These are phyloP conservation scores for Magnusiomyces tetraspermus DNA, from an alignment of 1,139 yeast species.

Conservation along the genomic window DNA sequence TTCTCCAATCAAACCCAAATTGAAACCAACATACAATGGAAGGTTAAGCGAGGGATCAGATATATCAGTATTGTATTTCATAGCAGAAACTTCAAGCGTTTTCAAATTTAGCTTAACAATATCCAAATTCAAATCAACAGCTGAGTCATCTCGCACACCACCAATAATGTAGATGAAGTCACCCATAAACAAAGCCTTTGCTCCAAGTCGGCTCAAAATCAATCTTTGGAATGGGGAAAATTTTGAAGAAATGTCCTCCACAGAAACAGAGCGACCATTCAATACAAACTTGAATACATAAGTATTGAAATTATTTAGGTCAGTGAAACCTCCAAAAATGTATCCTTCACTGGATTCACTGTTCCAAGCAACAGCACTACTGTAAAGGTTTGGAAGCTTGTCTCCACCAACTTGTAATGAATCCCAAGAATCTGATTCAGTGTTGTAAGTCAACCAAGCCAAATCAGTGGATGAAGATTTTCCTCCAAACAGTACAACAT, in stretches of 20 bases:
- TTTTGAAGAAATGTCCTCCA: conserved; percentile 14
- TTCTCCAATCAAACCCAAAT: conserved; percentile 26
- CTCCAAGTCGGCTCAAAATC: conserved; percentile 18
- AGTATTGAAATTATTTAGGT: conserved; percentile 32
- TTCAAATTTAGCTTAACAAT: conserved; percentile 34
- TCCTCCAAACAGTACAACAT: conserved; percentile 51
- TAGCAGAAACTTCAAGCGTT: conserved; percentile 3
- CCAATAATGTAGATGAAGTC: conserved; percentile 43
- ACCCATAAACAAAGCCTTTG: conserved; percentile 16
- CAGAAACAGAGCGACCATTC: conserved; percentile 12
- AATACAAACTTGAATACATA: conserved; percentile 34
- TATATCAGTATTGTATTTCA: conserved; percentile 24
- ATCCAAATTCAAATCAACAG: conserved; percentile 35
- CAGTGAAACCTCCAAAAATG: conserved; percentile 47
- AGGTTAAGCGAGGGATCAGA: conserved; percentile 20
- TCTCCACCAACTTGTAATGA: conserved; percentile 20
- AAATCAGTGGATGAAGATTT: conserved; percentile 4
- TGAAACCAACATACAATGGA: conserved; percentile 57
- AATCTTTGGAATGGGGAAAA: not conserved
- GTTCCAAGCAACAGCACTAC: conserved; percentile 33
- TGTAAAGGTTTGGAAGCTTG: conserved; percentile 14
- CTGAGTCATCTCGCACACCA: conserved; percentile 43
- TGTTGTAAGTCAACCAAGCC: conserved; percentile 9
- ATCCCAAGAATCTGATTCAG: conserved; percentile 21
- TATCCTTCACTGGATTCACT: conserved; percentile 33